These are phyloP conservation scores for Ophiocordyceps sinensis DNA, from an alignment of 2,329 filamentous ascomycete genomes.

Conservation along the genomic window DNA sequence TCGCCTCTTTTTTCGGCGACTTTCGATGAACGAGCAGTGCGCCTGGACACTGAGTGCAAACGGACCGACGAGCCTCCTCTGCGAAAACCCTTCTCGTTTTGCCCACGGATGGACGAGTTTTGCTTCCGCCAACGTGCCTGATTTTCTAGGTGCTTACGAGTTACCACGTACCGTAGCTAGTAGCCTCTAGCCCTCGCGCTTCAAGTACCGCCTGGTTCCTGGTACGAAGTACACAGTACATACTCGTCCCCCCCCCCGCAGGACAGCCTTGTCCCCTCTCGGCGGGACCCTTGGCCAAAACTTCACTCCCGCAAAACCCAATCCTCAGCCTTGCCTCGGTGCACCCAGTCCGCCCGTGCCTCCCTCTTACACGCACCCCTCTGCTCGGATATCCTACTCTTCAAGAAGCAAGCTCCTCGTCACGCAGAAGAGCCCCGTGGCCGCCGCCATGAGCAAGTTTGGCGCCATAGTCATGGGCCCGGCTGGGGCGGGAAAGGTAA, in stretches of 20 bases:
- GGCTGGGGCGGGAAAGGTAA: slow-evolving; percentile 81
- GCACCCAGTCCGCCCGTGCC: not conserved
- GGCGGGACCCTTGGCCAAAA: not conserved
- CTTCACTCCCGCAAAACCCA: not conserved
- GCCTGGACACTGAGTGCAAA: no score
- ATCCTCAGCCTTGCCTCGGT: not conserved
- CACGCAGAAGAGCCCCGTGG: not conserved
- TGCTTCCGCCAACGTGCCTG: no score
- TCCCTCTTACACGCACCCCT: not conserved
- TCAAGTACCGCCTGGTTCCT: not conserved
- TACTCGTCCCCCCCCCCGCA: no score
- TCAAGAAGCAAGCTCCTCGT: not conserved
- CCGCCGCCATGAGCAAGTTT: slow-evolving; percentile 69
- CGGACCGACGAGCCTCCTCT: no score
- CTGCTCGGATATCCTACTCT: not conserved
- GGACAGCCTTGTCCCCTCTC: not conserved
- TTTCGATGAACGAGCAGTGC: no score
- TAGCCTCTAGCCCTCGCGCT: no score
- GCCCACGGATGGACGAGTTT: no score
- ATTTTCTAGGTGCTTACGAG: no score
- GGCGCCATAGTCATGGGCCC: slow-evolving; percentile 93
- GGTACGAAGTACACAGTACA: not conserved
- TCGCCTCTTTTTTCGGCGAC: no score
- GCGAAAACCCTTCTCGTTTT: no score
- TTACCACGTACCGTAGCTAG: no score